Conservation (phyloP, 106 monocot species). For the Dioscorea alata region DNA sequence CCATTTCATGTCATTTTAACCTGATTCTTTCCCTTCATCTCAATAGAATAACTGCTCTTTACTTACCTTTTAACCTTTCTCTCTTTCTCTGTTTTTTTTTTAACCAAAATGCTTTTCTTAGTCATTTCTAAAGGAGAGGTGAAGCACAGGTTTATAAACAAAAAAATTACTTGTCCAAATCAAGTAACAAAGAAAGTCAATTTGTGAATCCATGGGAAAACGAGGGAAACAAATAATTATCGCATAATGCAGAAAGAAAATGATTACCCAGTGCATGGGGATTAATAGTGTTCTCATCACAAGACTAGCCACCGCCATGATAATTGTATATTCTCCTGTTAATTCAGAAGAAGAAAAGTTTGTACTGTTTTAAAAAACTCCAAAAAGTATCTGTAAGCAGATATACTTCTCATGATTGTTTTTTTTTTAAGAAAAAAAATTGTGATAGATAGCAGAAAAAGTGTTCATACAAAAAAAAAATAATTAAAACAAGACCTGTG, state of each 20-base stretch:
- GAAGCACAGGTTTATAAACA: no score
- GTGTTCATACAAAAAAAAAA: not conserved
- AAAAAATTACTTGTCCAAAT: no score
- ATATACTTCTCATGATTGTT: no score
- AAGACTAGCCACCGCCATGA: constrained; percentile 41
- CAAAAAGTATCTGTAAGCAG: not conserved
- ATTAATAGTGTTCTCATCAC: constrained; percentile 40
- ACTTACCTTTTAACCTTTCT: no score
- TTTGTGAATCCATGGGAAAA: no score
- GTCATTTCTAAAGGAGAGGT: no score
- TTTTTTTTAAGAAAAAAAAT: not conserved
- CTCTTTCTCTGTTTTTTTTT: no score
- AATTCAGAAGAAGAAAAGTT: constrained; percentile 6
- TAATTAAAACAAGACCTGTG: constrained; percentile 46
- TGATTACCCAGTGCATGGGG: constrained; percentile 85
- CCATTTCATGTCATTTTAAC: no score
- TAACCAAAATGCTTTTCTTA: no score
- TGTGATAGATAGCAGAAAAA: not conserved
- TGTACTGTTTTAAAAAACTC: not conserved
- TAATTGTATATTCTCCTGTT: constrained; percentile 62
- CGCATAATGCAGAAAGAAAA: not conserved
- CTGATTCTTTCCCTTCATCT: no score
- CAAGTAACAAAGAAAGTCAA: no score
- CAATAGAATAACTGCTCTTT: no score
- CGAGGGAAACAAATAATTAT: not conserved